Evolutionary conservation across 805 yeast genomes (phyloP).

Genomic region (Priceomyces carsonii): DNA sequence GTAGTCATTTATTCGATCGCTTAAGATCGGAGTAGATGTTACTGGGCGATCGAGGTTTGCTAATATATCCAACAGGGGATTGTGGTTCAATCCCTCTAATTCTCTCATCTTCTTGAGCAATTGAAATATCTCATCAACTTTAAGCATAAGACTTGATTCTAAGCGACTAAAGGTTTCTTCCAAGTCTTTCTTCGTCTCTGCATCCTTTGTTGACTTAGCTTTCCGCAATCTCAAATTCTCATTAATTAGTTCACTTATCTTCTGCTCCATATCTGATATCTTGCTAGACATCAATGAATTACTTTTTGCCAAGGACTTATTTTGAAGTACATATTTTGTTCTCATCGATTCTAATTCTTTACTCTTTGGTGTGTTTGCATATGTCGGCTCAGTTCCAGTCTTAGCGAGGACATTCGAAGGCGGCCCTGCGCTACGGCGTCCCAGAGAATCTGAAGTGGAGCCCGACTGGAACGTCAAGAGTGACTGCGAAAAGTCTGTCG

Average conservation of each 20-base stretch:
- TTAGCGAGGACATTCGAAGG: background rate
- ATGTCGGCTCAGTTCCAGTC: conserved; percentile 2
- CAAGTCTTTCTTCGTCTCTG: conserved; percentile 29
- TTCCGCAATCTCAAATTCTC: conserved; percentile 50
- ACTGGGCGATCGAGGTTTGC: conserved; percentile 10
- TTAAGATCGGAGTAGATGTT: conserved; percentile 22
- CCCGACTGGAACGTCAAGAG: conserved; percentile 7
- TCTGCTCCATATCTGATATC: conserved; percentile 53
- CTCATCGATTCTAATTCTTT: conserved; percentile 18
- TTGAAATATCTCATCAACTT: conserved; percentile 47
- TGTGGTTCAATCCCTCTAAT: conserved; percentile 38
- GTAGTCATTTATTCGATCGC: too few species aligned
- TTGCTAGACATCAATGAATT: conserved; percentile 54
- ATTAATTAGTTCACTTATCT: conserved; percentile 47
- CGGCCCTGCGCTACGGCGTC: background rate
- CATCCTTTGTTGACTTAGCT: conserved; percentile 25
- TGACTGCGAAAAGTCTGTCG: conserved; percentile 9
- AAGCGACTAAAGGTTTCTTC: conserved; percentile 37
- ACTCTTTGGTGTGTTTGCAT: conserved; percentile 1
- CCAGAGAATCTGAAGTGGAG: background rate
- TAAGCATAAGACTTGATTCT: conserved; percentile 41
- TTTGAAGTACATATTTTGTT: conserved; percentile 45
- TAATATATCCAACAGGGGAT: conserved; percentile 15
- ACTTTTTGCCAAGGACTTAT: conserved; percentile 59
- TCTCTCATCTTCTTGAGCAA: conserved; percentile 41